phyloP scores from a whole-genome alignment of 2,329 filamentous ascomycete species.

The Phoma sp. region DNA sequence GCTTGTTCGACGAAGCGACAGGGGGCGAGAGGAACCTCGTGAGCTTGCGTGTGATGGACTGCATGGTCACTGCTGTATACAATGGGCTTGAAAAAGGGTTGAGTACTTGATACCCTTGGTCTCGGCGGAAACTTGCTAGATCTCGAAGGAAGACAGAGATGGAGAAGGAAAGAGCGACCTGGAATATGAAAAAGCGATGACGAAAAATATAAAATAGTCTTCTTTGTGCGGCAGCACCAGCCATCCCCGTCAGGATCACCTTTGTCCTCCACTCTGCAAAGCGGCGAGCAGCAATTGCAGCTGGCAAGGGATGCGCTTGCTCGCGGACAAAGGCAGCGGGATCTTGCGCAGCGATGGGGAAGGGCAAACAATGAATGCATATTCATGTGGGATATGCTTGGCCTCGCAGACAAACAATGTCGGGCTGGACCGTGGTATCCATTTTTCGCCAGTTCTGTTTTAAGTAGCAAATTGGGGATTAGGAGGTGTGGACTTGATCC shows the following conservation, averaged over 20 bases:
- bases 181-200: background rate
- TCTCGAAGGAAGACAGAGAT: too few relatives aligned
- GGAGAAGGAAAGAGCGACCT: background rate
- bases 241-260: background rate
- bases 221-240: background rate
- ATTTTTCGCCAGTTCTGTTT: too few relatives aligned
- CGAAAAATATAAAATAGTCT: background rate
- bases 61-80: background rate
- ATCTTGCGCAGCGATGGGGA: background rate
- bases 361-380: too few relatives aligned
- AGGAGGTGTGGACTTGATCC: too few relatives aligned
- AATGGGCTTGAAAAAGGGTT: background rate
- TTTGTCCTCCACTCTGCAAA: background rate
- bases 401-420: too few relatives aligned
- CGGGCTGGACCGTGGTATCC: too few relatives aligned
- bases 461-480: too few relatives aligned
- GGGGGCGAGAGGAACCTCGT: background rate
- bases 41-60: slow-evolving; percentile 1
- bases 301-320: background rate
- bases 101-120: background rate
- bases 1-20: background rate
- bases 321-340: background rate
- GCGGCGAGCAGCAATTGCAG: background rate
- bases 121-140: background rate
- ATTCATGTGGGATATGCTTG: too few relatives aligned